Evolutionary conservation across 2,329 filamentous ascomycete genomes (phyloP), one percentile per base, ranked within the genome.

Genomic region (Colletotrichum chrysophilum): DNA sequence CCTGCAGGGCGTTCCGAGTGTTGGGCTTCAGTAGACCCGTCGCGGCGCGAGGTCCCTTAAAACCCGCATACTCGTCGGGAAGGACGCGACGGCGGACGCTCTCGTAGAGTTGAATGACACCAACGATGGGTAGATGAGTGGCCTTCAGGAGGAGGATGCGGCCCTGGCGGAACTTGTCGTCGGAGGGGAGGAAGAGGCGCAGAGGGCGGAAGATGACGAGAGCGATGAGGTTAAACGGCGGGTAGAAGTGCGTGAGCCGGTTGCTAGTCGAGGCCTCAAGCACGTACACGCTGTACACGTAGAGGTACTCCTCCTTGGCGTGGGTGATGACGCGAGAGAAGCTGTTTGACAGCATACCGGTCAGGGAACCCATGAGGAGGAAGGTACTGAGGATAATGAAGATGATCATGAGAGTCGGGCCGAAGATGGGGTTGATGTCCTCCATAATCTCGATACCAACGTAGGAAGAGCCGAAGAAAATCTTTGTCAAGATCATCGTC

Each of bases 341-440:
- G 81, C 92, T 94, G 86, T 95, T 95, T 80, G 92, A 94, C 74
- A 96, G 88, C 86, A 96, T 92, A 88, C 93, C 93, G 48, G 95
- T 96, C 78, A 96, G 86, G 24, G 93, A 94, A 66, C 94, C 95
- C 85, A 95, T 94, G 36, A 97, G 89, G 9, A 97, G 87, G 79
- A 96, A 95, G 74, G 94, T 94, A 58, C 94, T 95, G 80, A 96
- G 87, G 28, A 90, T 94, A 77, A 96, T 91, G 84, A 96, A 96
- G 65, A 95, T 88, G 77, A 95, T 88, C 90, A 92, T 92, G 70
- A 92, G 84, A 7, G 91, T 90, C 30, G 90, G 91, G 18, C 91
- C 89, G 72, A 91, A 92, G 75, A 91, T 84, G 24, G 86, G 87
- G 77, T 92, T 89, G 71, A 93, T 92, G 60, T 90, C 83, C 70